Conservation (phyloP, 2,329 filamentous ascomycete genomes). For the Dactylellina drechsleri region DNA sequence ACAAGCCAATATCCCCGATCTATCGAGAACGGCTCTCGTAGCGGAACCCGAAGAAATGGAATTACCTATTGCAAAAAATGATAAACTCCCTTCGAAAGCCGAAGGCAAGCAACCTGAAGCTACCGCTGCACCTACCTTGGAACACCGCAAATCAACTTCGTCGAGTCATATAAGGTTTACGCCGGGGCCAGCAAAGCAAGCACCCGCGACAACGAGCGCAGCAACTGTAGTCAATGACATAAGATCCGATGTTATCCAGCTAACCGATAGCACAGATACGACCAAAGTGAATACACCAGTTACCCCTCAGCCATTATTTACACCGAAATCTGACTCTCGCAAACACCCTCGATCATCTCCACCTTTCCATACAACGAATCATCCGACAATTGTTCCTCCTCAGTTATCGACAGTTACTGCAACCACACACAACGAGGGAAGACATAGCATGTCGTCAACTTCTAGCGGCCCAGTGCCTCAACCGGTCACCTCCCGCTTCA, state of each 20-base stretch:
- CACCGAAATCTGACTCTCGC: slow-evolving; percentile 40
- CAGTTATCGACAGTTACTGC: slow-evolving; percentile 47
- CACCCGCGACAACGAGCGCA: slow-evolving; percentile 20
- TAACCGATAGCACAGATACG: slow-evolving; percentile 20
- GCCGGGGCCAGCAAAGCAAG: slow-evolving; percentile 33
- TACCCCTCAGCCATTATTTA: slow-evolving; percentile 37
- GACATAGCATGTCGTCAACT: slow-evolving; percentile 48
- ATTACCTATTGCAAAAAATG: neutral
- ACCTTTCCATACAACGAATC: slow-evolving; percentile 49
- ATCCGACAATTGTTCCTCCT: slow-evolving; percentile 43
- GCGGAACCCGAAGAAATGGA: neutral
- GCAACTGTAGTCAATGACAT: slow-evolving; percentile 32
- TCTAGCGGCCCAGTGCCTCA: slow-evolving; percentile 45
- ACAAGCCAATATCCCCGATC: slow-evolving; percentile 38
- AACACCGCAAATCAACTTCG: slow-evolving; percentile 28
- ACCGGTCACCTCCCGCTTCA: slow-evolving; percentile 49
- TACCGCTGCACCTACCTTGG: slow-evolving; percentile 12
- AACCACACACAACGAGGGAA: slow-evolving; percentile 46
- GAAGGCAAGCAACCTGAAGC: slow-evolving; percentile 26
- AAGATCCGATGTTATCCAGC: slow-evolving; percentile 15
- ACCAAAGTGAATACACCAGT: slow-evolving; percentile 44
- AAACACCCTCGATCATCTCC: slow-evolving; percentile 50
- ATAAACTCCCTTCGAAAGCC: neutral
- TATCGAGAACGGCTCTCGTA: slow-evolving; percentile 19
- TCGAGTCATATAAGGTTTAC: slow-evolving; percentile 43